These are phyloP conservation scores for Elongisporangium undulatum DNA, from an alignment of 352 stramenopile genomes.

Conservation along the genomic window DNA sequence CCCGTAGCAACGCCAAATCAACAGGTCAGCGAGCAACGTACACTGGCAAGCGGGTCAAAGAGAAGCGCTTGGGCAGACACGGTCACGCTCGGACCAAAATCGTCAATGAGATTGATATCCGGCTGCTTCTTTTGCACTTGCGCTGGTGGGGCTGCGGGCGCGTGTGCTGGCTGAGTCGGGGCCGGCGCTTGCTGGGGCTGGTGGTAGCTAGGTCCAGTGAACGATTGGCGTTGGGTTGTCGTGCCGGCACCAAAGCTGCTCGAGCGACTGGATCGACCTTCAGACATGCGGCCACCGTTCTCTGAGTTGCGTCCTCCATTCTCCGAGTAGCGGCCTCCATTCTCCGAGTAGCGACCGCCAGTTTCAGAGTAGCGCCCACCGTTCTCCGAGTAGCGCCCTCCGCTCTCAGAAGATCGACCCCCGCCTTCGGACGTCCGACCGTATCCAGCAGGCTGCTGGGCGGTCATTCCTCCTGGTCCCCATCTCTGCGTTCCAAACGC, in stretches of 20 bases:
- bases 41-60: slow-evolving; percentile 66
- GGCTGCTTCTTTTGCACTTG: slow-evolving; percentile 29
- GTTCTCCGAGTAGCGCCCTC: not conserved
- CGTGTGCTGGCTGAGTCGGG: slow-evolving; percentile 9
- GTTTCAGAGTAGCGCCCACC: not conserved
- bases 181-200: slow-evolving; percentile 5
- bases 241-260: slow-evolving; percentile 9
- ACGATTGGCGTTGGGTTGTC: slow-evolving; percentile 21
- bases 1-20: slow-evolving; percentile 4
- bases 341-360: not conserved
- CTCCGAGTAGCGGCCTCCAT: not conserved
- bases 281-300: not conserved
- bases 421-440: not conserved
- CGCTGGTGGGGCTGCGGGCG: slow-evolving; percentile 16
- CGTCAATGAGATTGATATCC: slow-evolving; percentile 78
- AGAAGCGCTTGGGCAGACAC: slow-evolving; percentile 63
- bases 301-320: not conserved
- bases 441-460: slow-evolving; percentile 6
- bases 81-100: slow-evolving; percentile 55
- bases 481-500: slow-evolving; percentile 64
- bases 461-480: slow-evolving; percentile 47
- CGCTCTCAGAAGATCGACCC: not conserved
- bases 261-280: slow-evolving; percentile 1
- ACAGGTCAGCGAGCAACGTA: slow-evolving; percentile 23
- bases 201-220: slow-evolving; percentile 1